phyloP scores from a whole-genome alignment of 140 eudicot genomes.

The Senecio squalidus region DNA sequence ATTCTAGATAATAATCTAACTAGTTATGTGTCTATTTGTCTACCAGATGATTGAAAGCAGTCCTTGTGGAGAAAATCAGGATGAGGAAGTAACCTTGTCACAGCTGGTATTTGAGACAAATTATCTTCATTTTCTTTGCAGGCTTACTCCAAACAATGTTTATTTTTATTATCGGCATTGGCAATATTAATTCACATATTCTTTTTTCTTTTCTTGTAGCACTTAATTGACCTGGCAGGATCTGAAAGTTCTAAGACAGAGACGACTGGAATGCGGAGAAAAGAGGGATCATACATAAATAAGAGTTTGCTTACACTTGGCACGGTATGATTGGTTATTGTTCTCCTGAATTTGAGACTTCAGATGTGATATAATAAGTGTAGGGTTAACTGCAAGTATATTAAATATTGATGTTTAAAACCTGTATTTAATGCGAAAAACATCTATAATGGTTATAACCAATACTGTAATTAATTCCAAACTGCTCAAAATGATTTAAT shows the following conservation, averaged over 20 bases:
- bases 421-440: neutral
- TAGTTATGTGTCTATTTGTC: slow-evolving; percentile 10
- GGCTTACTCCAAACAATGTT: neutral
- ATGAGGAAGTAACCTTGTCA: slow-evolving; percentile 69
- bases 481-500: too few species aligned
- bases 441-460: neutral
- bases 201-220: slow-evolving; percentile 45
- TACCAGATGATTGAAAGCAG: slow-evolving; percentile 86
- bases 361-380: neutral
- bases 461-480: too few species aligned
- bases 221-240: slow-evolving; percentile 87
- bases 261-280: slow-evolving; percentile 80
- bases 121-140: slow-evolving; percentile 4
- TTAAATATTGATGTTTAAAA: neutral
- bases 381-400: neutral
- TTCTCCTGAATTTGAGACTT: neutral
- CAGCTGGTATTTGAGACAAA: slow-evolving; percentile 50
- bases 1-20: slow-evolving; percentile 13
- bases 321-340: slow-evolving; percentile 47
- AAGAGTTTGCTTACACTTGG: slow-evolving; percentile 90
- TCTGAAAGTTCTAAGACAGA: slow-evolving; percentile 86
- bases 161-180: slow-evolving; percentile 6
- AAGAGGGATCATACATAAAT: slow-evolving; percentile 86
- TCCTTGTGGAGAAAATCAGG: slow-evolving; percentile 62
- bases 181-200: slow-evolving; percentile 11